phyloP scores from a whole-genome alignment of 768 basidiomycete genomes.

The Amanita exitialis region DNA sequence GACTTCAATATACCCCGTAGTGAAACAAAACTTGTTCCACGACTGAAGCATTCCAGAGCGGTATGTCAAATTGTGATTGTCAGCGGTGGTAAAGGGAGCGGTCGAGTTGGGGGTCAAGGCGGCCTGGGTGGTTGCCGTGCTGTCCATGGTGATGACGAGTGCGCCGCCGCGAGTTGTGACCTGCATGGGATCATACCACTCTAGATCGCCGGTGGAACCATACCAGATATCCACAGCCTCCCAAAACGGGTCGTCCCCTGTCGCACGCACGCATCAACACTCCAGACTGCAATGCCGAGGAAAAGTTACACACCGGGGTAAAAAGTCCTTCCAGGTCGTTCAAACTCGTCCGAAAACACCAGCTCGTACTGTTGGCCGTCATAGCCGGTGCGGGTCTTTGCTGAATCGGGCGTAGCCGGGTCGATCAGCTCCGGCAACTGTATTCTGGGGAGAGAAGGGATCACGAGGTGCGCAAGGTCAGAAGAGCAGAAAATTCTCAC shows the following conservation, averaged over 20 bases:
- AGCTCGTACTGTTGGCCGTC: slow-evolving; percentile 62
- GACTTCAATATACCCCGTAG: slow-evolving; percentile 72
- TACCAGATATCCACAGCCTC: slow-evolving; percentile 71
- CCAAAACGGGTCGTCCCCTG: slow-evolving; percentile 61
- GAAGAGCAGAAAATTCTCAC: slow-evolving; percentile 13
- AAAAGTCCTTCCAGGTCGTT: slow-evolving; percentile 53
- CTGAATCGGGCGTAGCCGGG: slow-evolving; percentile 50
- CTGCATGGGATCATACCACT: slow-evolving; percentile 69
- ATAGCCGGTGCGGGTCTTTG: slow-evolving; percentile 54
- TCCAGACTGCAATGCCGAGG: neutral
- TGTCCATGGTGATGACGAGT: slow-evolving; percentile 64
- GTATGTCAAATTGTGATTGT: slow-evolving; percentile 54
- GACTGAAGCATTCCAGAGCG: slow-evolving; percentile 74
- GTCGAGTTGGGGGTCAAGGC: slow-evolving; percentile 29
- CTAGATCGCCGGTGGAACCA: slow-evolving; percentile 55
- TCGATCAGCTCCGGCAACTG: slow-evolving; percentile 61
- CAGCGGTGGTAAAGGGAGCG: slow-evolving; percentile 30
- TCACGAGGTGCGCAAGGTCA: neutral
- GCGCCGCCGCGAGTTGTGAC: slow-evolving; percentile 56
- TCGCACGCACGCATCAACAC: neutral
- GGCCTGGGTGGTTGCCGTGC: slow-evolving; percentile 17
- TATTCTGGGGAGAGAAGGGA: slow-evolving; percentile 14
- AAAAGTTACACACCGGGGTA: slow-evolving; percentile 26
- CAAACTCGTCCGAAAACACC: slow-evolving; percentile 75
- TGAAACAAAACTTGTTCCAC: slow-evolving; percentile 90